Evolutionary conservation across 129 eudicot species (phyloP), one percentile per base, ranked within the genome.

Genomic region (Daucus carota): DNA sequence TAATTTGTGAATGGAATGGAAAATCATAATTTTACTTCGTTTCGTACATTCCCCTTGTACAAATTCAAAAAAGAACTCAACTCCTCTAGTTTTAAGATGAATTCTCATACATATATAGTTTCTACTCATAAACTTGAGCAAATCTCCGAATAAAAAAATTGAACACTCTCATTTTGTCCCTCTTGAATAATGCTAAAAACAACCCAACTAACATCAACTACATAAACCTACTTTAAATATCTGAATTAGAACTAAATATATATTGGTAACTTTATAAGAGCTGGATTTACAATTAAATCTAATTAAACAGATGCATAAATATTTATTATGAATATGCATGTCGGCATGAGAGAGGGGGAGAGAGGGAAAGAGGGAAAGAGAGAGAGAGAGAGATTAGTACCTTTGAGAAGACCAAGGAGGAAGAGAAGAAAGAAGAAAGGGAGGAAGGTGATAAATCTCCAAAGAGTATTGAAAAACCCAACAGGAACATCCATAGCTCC

Each of bases 401-500:
- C 75, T 43, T 71, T 71, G n/a, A 71, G 54, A 24, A 71, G 34
- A 36, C 54, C 75, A 43, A 71, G 75, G 52, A 71, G n/a, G 57
- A 71, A 42, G 75, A 71, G 52, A 26, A 71, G 73, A 26, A 69
- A 43, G 75, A 71, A 71, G 54, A 71, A 43, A 14, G 75, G 75
- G 26, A 71, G 75, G 26, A 71, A 71, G 75, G 75, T n/a, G 75
- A 71, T 42, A 16, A 71, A 71, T 33, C 75, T 71, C 52, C 36
- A 24, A 1, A 71, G 54, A 31, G 38, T 71, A 22, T 43, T 38
- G 4, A 71, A 71, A 71, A 71, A 42, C 54, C 75, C 75, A 24
- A 14, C 75, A 1, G 75, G 75, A 24, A 71, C 75, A 71, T 71
- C 75, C 75, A 71, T 71, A 18, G 69, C 69, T 62, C 13, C 28